Evolutionary conservation across 305 asterid species (phyloP).

Genomic region (Lippia alba): DNA sequence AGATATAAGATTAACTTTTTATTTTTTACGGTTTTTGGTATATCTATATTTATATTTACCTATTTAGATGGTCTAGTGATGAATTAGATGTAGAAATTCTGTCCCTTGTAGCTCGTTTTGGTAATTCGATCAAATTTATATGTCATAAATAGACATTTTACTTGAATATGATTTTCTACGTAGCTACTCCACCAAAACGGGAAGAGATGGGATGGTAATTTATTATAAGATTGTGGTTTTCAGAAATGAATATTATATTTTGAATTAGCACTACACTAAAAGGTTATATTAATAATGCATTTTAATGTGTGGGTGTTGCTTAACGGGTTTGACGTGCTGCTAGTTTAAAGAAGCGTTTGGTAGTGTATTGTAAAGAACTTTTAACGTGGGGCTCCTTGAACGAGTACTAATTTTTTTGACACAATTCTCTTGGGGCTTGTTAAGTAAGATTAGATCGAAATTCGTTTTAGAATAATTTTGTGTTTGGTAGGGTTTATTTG

Average conservation of each 20-base stretch:
- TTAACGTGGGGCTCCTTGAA: no score
- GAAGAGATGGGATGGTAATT: neutral
- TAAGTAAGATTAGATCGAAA: no score
- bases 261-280: conserved; percentile 6
- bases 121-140: neutral
- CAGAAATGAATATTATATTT: conserved; percentile 17
- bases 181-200: conserved; percentile 1
- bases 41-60: neutral
- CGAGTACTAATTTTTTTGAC: no score
- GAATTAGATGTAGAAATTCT: conserved; percentile 11
- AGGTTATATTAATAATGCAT: no score
- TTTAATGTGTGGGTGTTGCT: neutral
- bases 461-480: no score
- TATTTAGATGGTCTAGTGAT: neutral
- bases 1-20: neutral
- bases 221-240: conserved; percentile 15
- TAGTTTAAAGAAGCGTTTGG: no score
- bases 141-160: neutral
- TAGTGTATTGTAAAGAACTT: no score
- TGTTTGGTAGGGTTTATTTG: no score
- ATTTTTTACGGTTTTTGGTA: neutral
- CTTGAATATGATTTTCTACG: conserved; percentile 7
- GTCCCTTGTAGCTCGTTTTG: neutral
- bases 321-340: no score
- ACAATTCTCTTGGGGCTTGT: no score